Percentiles rank a stretch among this genome's conserved stretches.
phyloP scores from a whole-genome alignment of 495 filamentous ascomycete genomes.

The Penicillium atrosanguineum region DNA sequence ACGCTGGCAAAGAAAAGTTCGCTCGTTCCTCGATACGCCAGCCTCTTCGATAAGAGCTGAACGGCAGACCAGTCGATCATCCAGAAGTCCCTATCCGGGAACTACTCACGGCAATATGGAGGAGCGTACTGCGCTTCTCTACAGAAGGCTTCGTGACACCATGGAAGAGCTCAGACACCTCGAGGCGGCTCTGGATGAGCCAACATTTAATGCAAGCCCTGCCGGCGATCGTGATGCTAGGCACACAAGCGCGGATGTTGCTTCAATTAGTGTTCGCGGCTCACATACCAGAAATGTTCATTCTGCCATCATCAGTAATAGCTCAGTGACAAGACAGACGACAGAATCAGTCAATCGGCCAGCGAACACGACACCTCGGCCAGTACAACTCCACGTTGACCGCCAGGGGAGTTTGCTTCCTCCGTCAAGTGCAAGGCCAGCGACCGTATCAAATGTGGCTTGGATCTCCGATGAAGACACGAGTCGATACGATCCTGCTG shows the following conservation, averaged over 20 bases:
- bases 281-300: neutral
- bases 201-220: neutral
- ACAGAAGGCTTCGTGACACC: neutral
- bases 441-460: neutral
- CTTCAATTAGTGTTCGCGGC: neutral
- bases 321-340: neutral
- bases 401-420: neutral
- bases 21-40: constrained; percentile 8
- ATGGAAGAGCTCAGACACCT: neutral
- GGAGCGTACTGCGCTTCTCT: neutral
- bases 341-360: neutral
- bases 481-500: neutral
- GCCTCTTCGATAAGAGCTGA: neutral
- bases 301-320: neutral
- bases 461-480: neutral
- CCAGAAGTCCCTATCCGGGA: neutral
- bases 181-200: neutral
- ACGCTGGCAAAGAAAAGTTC: constrained; percentile 19
- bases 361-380: neutral
- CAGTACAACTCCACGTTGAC: neutral
- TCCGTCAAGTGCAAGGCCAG: neutral
- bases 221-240: neutral
- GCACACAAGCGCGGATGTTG: neutral
- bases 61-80: neutral
- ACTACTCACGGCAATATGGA: neutral